Evolutionary conservation across 148 eudicot genomes (phyloP), one percentile per base, ranked within the genome.

Genomic region (Cornus suecica): DNA sequence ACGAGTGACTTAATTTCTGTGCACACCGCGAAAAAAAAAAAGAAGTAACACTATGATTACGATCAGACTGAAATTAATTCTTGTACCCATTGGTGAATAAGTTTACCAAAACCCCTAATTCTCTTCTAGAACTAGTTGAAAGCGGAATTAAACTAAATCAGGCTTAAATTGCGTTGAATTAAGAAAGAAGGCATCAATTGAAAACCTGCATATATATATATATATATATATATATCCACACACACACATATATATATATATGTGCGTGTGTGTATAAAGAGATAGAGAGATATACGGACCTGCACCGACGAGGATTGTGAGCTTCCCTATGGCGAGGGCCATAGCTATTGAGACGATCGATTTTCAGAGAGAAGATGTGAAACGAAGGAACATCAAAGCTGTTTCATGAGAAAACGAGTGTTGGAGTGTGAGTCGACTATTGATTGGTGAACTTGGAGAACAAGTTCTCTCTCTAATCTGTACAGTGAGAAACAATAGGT

Each of bases 261-360:
- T 48, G 10, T 20, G 20, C 18, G 15, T 18, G 45, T 77, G 32
- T 15, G 73, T 18, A 65, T 26, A 2, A 52, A 15, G 2, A 61
- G 64, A 56, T 45, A 29, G 54, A 64, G 54, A 28, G 28, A 31
- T 23, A n/a, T 42, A 31, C 2, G 62, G 16, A 92, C 99, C 97
- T 86, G 99, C 99, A 70, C 99, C 99, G 69, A 92, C 77, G 80
- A 94, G 83, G 76, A 94, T 73, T 41, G 87, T 80, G 73, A 94
- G 91, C 87, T 94, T 94, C 68, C 94, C 99, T 20, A 92, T 68
- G 58, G 93, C 79, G 41, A 94, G 88, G 48, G 96, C 88, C 99
- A 94, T 94, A 34, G 74, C 29, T 67, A 25, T n/a, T 25, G 68
- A 76, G 73, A 78, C 31, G 20, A 22, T 34, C 41, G 4, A 16